A percentile compares a stretch with the other conserved stretches of the same genome.
Evolutionary conservation across 1,139 yeast species (phyloP).

Genomic region (Geotrichum reessii): DNA sequence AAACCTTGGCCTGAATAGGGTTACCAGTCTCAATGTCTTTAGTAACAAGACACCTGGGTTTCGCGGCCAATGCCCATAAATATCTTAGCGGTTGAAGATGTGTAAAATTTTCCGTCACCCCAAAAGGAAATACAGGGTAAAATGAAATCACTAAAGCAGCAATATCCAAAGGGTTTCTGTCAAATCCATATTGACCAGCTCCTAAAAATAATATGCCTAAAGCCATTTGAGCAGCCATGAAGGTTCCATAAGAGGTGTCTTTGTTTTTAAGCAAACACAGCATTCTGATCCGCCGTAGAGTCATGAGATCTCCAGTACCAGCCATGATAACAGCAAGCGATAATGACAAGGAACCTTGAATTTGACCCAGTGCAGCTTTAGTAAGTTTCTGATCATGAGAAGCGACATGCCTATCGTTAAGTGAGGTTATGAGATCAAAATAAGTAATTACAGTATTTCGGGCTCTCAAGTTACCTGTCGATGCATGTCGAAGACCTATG

Average conservation of each 20-base stretch:
- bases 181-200: slow-evolving; percentile 85
- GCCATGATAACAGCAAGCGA: slow-evolving; percentile 76
- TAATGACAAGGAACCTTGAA: slow-evolving; percentile 57
- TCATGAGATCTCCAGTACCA: slow-evolving; percentile 82
- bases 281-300: slow-evolving; percentile 64
- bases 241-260: slow-evolving; percentile 58
- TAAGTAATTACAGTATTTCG: slow-evolving; percentile 54
- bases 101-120: slow-evolving; percentile 42
- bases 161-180: slow-evolving; percentile 56
- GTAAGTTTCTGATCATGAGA: slow-evolving; percentile 61
- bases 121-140: slow-evolving; percentile 64
- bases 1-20: slow-evolving; percentile 45
- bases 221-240: slow-evolving; percentile 75
- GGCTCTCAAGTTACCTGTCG: slow-evolving; percentile 54
- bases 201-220: slow-evolving; percentile 85
- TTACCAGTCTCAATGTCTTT: slow-evolving; percentile 56
- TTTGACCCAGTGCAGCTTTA: slow-evolving; percentile 49
- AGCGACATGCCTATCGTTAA: slow-evolving; percentile 43
- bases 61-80: slow-evolving; percentile 85
- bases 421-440: slow-evolving; percentile 56
- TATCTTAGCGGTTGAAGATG: slow-evolving; percentile 84
- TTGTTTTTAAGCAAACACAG: slow-evolving; percentile 55
- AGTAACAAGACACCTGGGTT: slow-evolving; percentile 70
- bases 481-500: slow-evolving; percentile 71
- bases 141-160: slow-evolving; percentile 70